These are phyloP conservation scores for Achaetomium macrosporum DNA, from an alignment of 2,329 filamentous ascomycete species.

Conservation along the genomic window DNA sequence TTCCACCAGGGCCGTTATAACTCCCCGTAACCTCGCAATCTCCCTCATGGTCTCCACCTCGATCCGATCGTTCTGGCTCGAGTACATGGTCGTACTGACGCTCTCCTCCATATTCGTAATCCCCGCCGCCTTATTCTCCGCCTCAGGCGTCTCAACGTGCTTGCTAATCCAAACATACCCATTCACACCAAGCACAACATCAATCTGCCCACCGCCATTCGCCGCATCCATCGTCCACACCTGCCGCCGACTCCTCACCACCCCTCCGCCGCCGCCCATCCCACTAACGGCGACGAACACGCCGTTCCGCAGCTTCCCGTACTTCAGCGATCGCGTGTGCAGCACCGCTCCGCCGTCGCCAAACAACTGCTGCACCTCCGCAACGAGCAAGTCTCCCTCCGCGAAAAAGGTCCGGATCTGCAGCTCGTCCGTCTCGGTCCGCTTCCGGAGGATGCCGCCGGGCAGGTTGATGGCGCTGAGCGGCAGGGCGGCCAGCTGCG, in stretches of 20 bases:
- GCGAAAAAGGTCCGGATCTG: conserved; percentile 97
- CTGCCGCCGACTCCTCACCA: conserved; percentile 78
- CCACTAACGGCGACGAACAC: conserved; percentile 79
- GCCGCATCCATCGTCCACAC: conserved; percentile 70
- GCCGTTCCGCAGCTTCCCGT: conserved; percentile 92
- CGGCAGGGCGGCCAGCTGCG: conserved; percentile 77
- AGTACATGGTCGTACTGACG: conserved; percentile 81
- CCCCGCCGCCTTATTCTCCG: conserved; percentile 33
- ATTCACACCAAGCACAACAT: conserved; percentile 89
- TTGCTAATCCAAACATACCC: conserved; percentile 95
- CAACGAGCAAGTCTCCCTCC: conserved; percentile 88
- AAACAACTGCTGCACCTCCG: conserved; percentile 88
- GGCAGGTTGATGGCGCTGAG: conserved; percentile 91
- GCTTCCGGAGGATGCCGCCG: conserved; percentile 81
- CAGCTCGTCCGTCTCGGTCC: conserved; percentile 92
- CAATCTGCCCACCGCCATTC: conserved; percentile 58
- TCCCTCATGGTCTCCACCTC: conserved; percentile 71
- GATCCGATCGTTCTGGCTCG: conserved; percentile 88
- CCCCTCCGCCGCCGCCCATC: conserved; percentile 76
- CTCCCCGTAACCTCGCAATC: conserved; percentile 76
- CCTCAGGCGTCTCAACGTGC: conserved; percentile 58
- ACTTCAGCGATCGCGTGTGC: conserved; percentile 86
- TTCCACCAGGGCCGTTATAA: conserved; percentile 77
- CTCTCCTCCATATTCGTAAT: conserved; percentile 86
- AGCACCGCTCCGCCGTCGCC: conserved; percentile 79